Evolutionary conservation across 331 rosid genomes (phyloP).

Genomic region (Arachis monticola): DNA sequence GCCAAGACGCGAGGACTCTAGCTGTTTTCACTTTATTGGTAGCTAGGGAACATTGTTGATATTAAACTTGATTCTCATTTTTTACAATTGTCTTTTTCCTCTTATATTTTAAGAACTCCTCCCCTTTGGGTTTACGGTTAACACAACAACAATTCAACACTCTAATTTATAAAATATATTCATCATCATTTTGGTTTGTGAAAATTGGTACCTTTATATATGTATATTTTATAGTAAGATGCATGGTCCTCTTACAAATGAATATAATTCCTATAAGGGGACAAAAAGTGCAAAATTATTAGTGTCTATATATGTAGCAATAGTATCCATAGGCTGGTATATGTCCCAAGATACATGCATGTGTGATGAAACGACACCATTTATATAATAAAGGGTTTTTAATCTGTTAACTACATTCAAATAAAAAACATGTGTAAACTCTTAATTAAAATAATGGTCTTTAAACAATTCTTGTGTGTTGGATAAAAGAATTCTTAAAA

Average conservation of each 20-base stretch:
- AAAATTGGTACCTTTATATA: too few relatives aligned
- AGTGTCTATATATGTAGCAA: conserved; percentile 14
- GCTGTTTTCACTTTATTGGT: too few relatives aligned
- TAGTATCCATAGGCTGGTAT: not conserved
- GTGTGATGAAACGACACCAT: conserved; percentile 32
- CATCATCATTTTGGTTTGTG: not conserved
- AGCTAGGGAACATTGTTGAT: too few relatives aligned
- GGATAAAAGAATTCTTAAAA: too few relatives aligned
- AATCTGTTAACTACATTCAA: too few relatives aligned
- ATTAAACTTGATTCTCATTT: too few relatives aligned
- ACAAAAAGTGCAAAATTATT: conserved; percentile 4
- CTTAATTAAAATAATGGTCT: too few relatives aligned
- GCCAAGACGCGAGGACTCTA: too few relatives aligned
- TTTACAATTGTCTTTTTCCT: too few relatives aligned
- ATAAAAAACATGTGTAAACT: too few relatives aligned
- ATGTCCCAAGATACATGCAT: conserved; percentile 41
- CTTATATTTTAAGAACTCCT: too few relatives aligned
- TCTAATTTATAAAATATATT: not conserved
- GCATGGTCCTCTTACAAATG: not conserved
- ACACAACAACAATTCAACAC: not conserved
- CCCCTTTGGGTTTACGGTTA: not conserved
- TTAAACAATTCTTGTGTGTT: too few relatives aligned
- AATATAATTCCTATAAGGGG: not conserved
- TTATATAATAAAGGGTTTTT: not conserved
- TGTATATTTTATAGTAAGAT: not conserved